A percentile compares a stretch with the other conserved stretches of the same genome.
These are phyloP conservation scores for barley (Hordeum vulgare) DNA, from an alignment of 176 grass and related monocot species.

Conservation along the genomic window MorexV3_pseudomolecules_assembly NC_058521.1:450892140-450892639, in stretches of 20 bases:
- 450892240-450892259: not conserved
- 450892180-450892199: not conserved
- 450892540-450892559: constrained; percentile 19
- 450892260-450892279: not conserved
- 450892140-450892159: not conserved
- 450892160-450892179: not conserved
- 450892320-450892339: not conserved
- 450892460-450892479: constrained; percentile 2
- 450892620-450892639: not conserved
- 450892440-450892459: constrained; percentile 2
- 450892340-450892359: not conserved
- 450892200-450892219: not conserved
- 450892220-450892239: not conserved
- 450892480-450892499: not conserved
- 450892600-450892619: not conserved
- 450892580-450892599: not conserved
- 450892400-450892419: not conserved
- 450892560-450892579: not conserved
- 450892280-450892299: not conserved
- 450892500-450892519: not conserved
- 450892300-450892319: not conserved
- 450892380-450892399: constrained; percentile 8
- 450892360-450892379: not conserved
- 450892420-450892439: constrained; percentile 13
- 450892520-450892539: not conserved